phyloP scores from a whole-genome alignment of 805 yeast species.

The Metschnikowia cerradonensis region DNA sequence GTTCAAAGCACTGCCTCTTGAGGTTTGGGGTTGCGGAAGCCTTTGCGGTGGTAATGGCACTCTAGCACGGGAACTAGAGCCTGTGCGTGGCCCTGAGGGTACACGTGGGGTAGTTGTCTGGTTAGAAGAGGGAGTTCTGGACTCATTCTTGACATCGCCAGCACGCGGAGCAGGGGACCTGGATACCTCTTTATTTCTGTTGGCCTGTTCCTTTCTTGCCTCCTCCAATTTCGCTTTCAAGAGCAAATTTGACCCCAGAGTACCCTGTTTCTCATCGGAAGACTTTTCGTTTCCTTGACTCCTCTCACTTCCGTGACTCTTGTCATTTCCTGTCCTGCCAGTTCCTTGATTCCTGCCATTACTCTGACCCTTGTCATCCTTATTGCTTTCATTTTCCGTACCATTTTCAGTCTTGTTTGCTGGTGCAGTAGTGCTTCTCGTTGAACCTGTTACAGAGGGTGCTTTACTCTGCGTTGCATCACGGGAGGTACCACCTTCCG shows the following conservation, averaged over 20 bases:
- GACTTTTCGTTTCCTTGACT: not conserved
- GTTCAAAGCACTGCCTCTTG: constrained; percentile 4
- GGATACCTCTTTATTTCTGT: not conserved
- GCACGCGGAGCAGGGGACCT: not conserved
- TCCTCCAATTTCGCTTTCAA: constrained; percentile 21
- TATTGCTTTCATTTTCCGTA: not conserved
- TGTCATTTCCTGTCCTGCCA: not conserved
- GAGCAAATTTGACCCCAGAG: not conserved
- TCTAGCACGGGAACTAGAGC: constrained; percentile 9
- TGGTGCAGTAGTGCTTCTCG: not conserved
- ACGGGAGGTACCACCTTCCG: not conserved
- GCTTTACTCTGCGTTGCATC: not conserved
- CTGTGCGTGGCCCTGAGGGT: not conserved
- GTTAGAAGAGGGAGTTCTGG: not conserved
- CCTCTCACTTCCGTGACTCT: not conserved
- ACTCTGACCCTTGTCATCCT: not conserved
- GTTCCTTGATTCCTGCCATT: not conserved
- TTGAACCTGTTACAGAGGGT: not conserved
- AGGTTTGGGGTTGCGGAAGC: constrained; percentile 8
- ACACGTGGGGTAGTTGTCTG: not conserved
- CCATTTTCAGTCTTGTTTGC: constrained; percentile 4
- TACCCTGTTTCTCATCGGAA: no score
- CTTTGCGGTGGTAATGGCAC: constrained; percentile 25
- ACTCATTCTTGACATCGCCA: not conserved
- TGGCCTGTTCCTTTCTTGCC: constrained; percentile 23